Base-by-base conservation (phyloP, 1,139 yeast genomes). In the Kurtzmaniella quercitrusa region DNA sequence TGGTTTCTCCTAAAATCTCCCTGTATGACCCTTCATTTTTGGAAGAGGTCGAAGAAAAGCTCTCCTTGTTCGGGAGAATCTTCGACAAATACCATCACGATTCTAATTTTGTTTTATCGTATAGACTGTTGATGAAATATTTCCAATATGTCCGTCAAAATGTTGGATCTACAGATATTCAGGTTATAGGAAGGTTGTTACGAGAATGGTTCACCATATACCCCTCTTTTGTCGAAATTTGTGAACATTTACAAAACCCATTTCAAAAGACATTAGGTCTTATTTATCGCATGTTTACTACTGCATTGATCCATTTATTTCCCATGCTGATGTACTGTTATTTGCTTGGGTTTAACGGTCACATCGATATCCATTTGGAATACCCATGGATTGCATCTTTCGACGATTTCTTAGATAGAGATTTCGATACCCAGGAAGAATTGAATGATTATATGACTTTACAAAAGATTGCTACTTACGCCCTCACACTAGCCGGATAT, bases 161-260 rank as follows among this genome's bases (percentile, higher is more conserved):
- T 12, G 15, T 18, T 40, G 9, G n/a, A 37, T 14, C 25, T 19
- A 10, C 29, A 19, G 21, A 27, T 17, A 34, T 34, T 11, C 24
- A 16, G 48, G 8, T 42, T 61, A 15, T 63, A 59, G 45, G 47
- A 48, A 34, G 14, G 17, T 38, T 61, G 3, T 49, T 65, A 21
- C 51, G 68, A 37, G 48, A 48, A n/a, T 64, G 67, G 65, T 46
- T 61, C 23, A 47, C 58, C 4, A 60, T 59, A 11, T 38, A 58
- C 2, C 68, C 70, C 0, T 48, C 63, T n/a, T 51, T 47, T 25
- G 41, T 58, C 2, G 53, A 53, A 19, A 19, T 59, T 1, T 31
- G 54, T 10, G 50, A 49, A 3, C 39, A 44, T 18, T 37, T 53
- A 11, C 43, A 41, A 5, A 52, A 56, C 41, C 58, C 62, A 2